A percentile compares a stretch with the other conserved stretches of the same genome.
phyloP scores from a whole-genome alignment of 208 protist genomes.

The Acanthamoeba castellanii region DNA sequence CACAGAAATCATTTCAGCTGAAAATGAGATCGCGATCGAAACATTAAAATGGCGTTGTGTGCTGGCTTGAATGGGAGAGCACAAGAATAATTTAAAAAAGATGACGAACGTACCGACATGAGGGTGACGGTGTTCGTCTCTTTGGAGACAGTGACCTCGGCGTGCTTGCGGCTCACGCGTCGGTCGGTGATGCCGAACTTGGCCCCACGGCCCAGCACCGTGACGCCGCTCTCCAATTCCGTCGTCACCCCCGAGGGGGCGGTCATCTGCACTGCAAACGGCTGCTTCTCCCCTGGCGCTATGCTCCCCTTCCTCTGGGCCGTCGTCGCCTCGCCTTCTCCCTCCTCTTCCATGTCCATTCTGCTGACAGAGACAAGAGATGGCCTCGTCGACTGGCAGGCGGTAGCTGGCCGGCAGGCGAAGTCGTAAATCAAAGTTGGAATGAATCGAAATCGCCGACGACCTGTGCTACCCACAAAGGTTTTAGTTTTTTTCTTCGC shows the following conservation, averaged over 20 bases:
- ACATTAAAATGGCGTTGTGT: not conserved
- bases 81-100: not conserved
- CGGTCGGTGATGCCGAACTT: slow-evolving; percentile 43
- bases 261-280: slow-evolving; percentile 22
- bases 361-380: too few relatives aligned
- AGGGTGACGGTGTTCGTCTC: slow-evolving; percentile 66
- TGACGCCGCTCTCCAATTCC: slow-evolving; percentile 8
- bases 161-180: slow-evolving; percentile 51
- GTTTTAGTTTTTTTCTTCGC: too few relatives aligned
- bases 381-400: too few relatives aligned
- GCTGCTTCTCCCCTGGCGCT: not conserved
- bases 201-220: not conserved
- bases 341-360: not conserved
- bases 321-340: not conserved
- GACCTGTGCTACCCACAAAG: too few relatives aligned
- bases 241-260: not conserved
- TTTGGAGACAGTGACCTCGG: slow-evolving; percentile 55
- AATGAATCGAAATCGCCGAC: too few relatives aligned
- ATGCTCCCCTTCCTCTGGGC: not conserved
- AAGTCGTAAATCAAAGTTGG: too few relatives aligned
- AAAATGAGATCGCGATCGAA: not conserved
- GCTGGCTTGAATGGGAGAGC: not conserved
- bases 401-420: too few relatives aligned
- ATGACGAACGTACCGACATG: slow-evolving; percentile 29
- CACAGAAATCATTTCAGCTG: not conserved